Evolutionary conservation across 164 flowering plant species (phyloP).

Genomic region (Houttuynia cordata): DNA sequence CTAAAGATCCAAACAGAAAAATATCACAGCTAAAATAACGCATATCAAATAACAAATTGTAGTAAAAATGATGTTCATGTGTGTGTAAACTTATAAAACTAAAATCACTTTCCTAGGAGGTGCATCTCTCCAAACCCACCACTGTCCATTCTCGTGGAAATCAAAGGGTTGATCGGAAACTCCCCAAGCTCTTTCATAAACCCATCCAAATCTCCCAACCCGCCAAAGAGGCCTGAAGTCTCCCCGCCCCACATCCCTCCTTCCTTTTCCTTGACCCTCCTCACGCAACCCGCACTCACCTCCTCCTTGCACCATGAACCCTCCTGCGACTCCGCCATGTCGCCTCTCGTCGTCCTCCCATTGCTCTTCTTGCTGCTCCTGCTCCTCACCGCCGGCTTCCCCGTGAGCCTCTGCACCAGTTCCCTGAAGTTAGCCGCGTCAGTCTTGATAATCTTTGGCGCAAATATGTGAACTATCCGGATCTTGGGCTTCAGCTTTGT

Average conservation of each 20-base stretch:
- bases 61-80: too few species aligned
- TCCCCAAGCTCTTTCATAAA: constrained; percentile 46
- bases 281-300: constrained; percentile 9
- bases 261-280: constrained; percentile 20
- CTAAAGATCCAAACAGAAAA: not conserved
- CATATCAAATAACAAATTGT: not conserved
- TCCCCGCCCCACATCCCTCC: constrained; percentile 34
- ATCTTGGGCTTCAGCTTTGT: constrained; percentile 61
- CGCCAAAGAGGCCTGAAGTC: constrained; percentile 32
- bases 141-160: constrained; percentile 28
- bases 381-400: constrained; percentile 37
- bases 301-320: constrained; percentile 2
- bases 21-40: too few species aligned
- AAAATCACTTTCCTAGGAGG: too few species aligned
- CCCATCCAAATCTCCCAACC: constrained; percentile 52
- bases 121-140: constrained; percentile 16
- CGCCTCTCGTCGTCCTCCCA: constrained; percentile 2
- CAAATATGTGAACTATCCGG: constrained; percentile 77
- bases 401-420: constrained; percentile 81
- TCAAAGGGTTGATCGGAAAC: constrained; percentile 31
- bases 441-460: constrained; percentile 91
- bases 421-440: constrained; percentile 73
- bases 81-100: too few species aligned
- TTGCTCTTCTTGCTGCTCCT: constrained; percentile 9
- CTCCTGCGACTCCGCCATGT: constrained; percentile 6